A percentile compares a stretch with the other conserved stretches of the same genome.
Evolutionary conservation across 495 filamentous ascomycete species (phyloP).

Genomic region (Corynascus novoguineensis): DNA sequence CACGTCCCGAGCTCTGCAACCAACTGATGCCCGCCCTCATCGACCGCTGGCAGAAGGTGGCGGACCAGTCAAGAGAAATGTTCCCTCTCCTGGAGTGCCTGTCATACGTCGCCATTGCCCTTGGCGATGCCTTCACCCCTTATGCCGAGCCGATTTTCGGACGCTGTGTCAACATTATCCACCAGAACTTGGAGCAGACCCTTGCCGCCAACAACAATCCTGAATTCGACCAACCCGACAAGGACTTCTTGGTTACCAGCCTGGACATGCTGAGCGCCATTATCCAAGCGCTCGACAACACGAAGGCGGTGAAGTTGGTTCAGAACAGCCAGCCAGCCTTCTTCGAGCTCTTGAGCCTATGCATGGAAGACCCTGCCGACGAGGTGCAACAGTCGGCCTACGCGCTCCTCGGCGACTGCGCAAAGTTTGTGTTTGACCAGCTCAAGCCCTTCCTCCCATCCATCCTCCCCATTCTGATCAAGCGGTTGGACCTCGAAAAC

Average conservation of each 20-base stretch:
- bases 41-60: constrained; percentile 77
- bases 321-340: constrained; percentile 68
- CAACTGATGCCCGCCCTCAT: constrained; percentile 94
- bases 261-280: constrained; percentile 91
- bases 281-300: constrained; percentile 80
- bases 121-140: constrained; percentile 74
- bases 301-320: constrained; percentile 70
- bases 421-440: constrained; percentile 88
- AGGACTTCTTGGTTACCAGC: constrained; percentile 95
- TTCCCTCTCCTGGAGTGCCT: constrained; percentile 94
- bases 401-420: constrained; percentile 90
- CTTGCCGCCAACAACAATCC: constrained; percentile 56
- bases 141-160: constrained; percentile 79
- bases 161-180: constrained; percentile 85
- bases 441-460: constrained; percentile 65
- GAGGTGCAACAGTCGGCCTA: constrained; percentile 96
- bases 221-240: constrained; percentile 75
- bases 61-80: constrained; percentile 85
- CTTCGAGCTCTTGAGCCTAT: constrained; percentile 84
- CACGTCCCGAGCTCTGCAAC: constrained; percentile 68
- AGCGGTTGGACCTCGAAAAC: constrained; percentile 76
- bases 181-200: constrained; percentile 77
- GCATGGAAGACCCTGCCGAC: constrained; percentile 87
- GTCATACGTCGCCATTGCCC: constrained; percentile 85
- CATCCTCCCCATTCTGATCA: constrained; percentile 73